phyloP scores from a whole-genome alignment of 2,329 filamentous ascomycete genomes.

The Fusarium temperatum region DNA sequence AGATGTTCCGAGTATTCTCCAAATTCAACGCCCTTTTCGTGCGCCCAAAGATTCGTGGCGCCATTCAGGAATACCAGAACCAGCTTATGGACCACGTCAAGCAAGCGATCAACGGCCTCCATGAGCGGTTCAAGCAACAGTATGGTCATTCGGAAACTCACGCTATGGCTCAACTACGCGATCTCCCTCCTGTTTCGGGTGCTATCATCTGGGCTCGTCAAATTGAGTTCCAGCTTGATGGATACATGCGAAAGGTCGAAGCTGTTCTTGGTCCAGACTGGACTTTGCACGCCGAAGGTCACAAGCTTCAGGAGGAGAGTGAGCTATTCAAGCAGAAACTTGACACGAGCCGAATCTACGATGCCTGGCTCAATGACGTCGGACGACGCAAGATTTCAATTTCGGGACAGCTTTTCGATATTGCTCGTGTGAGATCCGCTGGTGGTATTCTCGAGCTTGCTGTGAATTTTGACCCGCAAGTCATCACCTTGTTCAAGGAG shows the following conservation, averaged over 20 bases:
- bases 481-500: constrained; percentile 98
- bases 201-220: constrained; percentile 98
- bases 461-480: constrained; percentile 97
- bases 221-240: constrained; percentile 94
- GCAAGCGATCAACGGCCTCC: constrained; percentile 89
- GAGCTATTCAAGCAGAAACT: constrained; percentile 96
- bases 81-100: constrained; percentile 99
- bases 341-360: constrained; percentile 91
- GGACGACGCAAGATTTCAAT: constrained; percentile 90
- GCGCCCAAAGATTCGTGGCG: constrained; percentile 97
- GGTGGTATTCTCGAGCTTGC: constrained; percentile 87
- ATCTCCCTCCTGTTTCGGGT: constrained; percentile 93
- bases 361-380: constrained; percentile 94
- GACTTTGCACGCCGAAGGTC: constrained; percentile 92
- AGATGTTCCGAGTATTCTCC: constrained; percentile 99
- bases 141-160: constrained; percentile 98
- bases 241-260: constrained; percentile 99
- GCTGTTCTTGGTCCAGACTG: constrained; percentile 95
- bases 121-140: constrained; percentile 98
- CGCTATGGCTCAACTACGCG: constrained; percentile 96
- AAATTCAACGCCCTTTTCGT: constrained; percentile 99
- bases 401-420: constrained; percentile 89
- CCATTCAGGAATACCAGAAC: constrained; percentile 97
- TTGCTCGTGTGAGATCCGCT: constrained; percentile 86
- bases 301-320: constrained; percentile 91